These are phyloP conservation scores for Mitragyna speciosa DNA, from an alignment of 257 asterid genomes.

Conservation along the genomic window DNA sequence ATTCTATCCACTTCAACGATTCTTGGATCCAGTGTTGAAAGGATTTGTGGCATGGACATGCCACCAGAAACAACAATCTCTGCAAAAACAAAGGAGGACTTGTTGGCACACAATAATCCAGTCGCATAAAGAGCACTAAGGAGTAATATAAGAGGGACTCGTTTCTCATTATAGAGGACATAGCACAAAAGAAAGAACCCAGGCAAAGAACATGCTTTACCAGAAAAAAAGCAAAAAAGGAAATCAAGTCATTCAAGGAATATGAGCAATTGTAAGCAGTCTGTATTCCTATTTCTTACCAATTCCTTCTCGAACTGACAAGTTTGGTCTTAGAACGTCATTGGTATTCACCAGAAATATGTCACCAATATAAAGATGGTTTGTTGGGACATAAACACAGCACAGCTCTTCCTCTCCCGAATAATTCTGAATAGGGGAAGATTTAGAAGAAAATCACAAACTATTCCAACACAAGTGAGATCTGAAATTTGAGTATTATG, in stretches of 20 bases:
- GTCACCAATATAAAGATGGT: constrained; percentile 57
- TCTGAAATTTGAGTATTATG: neutral
- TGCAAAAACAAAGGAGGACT: constrained; percentile 21
- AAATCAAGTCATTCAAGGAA: neutral
- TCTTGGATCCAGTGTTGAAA: constrained; percentile 40
- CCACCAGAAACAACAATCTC: constrained; percentile 59
- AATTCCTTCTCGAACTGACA: constrained; percentile 59
- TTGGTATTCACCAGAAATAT: constrained; percentile 45
- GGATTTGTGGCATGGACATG: constrained; percentile 53
- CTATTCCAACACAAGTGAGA: neutral
- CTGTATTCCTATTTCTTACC: constrained; percentile 28
- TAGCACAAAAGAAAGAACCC: neutral
- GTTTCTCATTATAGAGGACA: neutral
- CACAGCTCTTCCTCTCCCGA: constrained; percentile 51
- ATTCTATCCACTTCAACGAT: constrained; percentile 29
- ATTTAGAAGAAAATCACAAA: neutral
- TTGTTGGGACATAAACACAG: constrained; percentile 56
- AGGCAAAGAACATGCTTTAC: neutral
- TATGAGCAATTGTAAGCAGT: neutral
- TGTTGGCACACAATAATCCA: neutral
- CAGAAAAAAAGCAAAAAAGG: neutral
- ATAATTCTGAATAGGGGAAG: constrained; percentile 31
- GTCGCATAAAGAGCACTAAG: neutral
- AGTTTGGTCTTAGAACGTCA: constrained; percentile 53
- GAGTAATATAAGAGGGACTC: neutral